Base-by-base conservation (phyloP, 2,329 filamentous ascomycete genomes). In the Alternaria solani region DNA sequence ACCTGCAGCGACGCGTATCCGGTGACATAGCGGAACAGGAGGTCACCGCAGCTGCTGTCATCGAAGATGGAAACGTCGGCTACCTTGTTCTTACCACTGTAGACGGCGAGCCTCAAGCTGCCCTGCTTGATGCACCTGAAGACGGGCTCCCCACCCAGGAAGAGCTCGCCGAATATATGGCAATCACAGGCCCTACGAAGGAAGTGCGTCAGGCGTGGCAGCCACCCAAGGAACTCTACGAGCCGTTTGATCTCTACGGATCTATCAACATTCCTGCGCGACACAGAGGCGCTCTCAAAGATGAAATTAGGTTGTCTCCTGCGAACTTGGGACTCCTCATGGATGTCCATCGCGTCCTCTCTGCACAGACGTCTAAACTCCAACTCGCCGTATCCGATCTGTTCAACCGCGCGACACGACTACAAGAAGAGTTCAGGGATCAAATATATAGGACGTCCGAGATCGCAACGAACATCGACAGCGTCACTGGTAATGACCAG, bases 301-400 rank as follows among this genome's bases (percentile, higher is more conserved):
- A 91, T 62, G 87, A 91, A 70, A 83, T 94, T 55, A 85, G 87
- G 59, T 84, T 93, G 23, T 91, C 89, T 23, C 87, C 90, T 12
- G 86, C 90, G 23, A 91, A 90, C 2, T 82, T 94, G 18, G 86
- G 89, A 64, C 83, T 92, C 38, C 86, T 94, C 66, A 91, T 89
- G 28, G 88, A 91, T 60, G 88, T 88, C 0, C 91, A 94, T 75
- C 88, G 90, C 71, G 81, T 91, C 5, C 82, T 94, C 6, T 88
- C 88, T 63, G 84, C 86, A 9, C 90, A 94, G 76, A 92, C 90
- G 0, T 84, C 90, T 66, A 83, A 83, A 11, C 83, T 94, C 11
- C 90, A 90, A 16, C 81, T 86, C 43, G 91, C 89, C 1, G 91
- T 89, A 1, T 87, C 90, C 1, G 90, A 93, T 68, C 81, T 94